Percentiles rank a stretch among this genome's conserved stretches.
These are phyloP conservation scores for Zanthoxylum bungeanum DNA, from an alignment of 345 rosid species.

Conservation along the genomic window DNA sequence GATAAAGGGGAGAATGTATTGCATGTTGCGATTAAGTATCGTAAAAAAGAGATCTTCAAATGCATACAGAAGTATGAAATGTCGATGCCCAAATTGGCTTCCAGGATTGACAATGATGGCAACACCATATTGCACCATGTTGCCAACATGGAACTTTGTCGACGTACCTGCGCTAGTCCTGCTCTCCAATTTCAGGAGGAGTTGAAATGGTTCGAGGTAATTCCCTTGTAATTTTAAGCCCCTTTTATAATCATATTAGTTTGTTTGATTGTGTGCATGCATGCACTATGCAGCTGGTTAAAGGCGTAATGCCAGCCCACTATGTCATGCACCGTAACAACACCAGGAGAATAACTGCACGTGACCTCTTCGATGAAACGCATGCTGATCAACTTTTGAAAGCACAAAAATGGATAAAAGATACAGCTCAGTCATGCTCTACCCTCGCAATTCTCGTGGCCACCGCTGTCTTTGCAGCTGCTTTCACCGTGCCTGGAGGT, in stretches of 20 bases:
- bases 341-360: background rate
- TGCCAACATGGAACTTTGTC: background rate
- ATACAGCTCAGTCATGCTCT: conserved; percentile 22
- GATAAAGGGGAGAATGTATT: background rate
- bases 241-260: no score
- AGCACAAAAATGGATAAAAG: background rate
- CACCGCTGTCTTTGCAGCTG: background rate
- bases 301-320: background rate
- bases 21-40: background rate
- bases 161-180: background rate
- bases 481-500: conserved; percentile 1
- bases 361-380: background rate
- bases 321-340: background rate
- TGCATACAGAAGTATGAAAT: background rate
- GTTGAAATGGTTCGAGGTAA: background rate
- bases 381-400: background rate
- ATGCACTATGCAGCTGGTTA: background rate
- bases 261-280: no score
- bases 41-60: background rate
- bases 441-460: conserved; percentile 16
- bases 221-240: background rate
- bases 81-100: background rate
- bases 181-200: conserved; percentile 3
- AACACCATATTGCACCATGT: background rate
- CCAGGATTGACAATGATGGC: background rate